Percentiles rank a stretch among this genome's conserved stretches.
These are phyloP conservation scores for Chalciporus pseudorubinellus DNA, from an alignment of 768 basidiomycete species.

Conservation along the genomic window DNA sequence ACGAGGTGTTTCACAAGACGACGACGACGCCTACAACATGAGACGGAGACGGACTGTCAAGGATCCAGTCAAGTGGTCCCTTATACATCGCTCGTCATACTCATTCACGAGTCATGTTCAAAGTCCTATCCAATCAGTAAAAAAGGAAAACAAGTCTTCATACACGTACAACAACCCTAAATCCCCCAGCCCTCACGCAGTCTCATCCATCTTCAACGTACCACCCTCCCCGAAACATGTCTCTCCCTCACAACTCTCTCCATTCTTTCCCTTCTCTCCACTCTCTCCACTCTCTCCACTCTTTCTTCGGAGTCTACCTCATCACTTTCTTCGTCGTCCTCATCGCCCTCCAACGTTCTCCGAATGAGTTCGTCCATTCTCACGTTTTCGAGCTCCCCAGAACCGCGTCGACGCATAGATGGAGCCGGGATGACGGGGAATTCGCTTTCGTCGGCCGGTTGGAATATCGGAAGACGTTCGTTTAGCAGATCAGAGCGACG, in stretches of 20 bases:
- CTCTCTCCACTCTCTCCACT: no score
- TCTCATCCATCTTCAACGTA: constrained; percentile 53
- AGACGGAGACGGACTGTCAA: no score
- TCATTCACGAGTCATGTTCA: no score
- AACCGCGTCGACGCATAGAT: constrained; percentile 52
- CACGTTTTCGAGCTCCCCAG: constrained; percentile 41
- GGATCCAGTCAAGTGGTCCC: no score
- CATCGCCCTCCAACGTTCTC: constrained; percentile 48
- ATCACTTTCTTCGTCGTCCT: constrained; percentile 43
- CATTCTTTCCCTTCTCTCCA: not conserved
- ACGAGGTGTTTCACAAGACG: no score
- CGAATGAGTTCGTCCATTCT: constrained; percentile 68
- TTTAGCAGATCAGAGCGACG: constrained; percentile 72
- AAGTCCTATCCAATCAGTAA: no score
- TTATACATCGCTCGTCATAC: no score
- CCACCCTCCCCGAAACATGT: constrained; percentile 38
- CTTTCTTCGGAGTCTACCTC: not conserved
- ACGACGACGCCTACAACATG: no score
- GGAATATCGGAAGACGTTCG: constrained; percentile 67
- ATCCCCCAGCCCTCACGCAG: constrained; percentile 33
- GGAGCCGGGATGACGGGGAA: constrained; percentile 57
- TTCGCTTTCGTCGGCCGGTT: constrained; percentile 30
- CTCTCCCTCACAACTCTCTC: constrained; percentile 49
- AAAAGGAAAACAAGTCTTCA: not conserved
- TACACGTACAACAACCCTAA: not conserved